Conservation (phyloP, 176 grass and related monocot species). For the Poa annua region DNA sequence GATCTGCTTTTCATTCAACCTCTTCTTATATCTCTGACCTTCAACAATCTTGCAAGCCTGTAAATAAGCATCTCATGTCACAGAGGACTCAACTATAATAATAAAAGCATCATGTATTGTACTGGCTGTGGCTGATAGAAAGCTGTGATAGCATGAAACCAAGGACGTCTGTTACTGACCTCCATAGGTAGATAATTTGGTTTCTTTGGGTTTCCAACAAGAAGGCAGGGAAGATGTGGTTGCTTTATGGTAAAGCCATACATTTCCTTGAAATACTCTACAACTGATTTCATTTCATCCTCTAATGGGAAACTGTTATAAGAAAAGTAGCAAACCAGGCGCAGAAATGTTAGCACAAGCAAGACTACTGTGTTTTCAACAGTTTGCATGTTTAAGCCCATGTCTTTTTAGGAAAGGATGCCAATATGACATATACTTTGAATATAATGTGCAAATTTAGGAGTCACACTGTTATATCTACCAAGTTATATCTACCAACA, state of each 20-base stretch:
- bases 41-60: slow-evolving; percentile 76
- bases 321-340: not conserved
- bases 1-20: slow-evolving; percentile 78
- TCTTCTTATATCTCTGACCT: slow-evolving; percentile 72
- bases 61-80: not conserved
- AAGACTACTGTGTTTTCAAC: slow-evolving; percentile 1
- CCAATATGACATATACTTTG: not conserved
- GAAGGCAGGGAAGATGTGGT: slow-evolving; percentile 66
- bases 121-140: not conserved
- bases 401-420: not conserved
- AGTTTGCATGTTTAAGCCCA: not conserved
- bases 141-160: not conserved
- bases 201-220: slow-evolving; percentile 80
- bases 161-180: not conserved
- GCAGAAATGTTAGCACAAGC: slow-evolving; percentile 31
- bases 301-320: slow-evolving; percentile 59
- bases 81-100: not conserved
- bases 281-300: slow-evolving; percentile 76
- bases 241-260: slow-evolving; percentile 78
- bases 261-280: slow-evolving; percentile 75
- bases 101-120: not conserved
- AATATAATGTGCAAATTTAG: not conserved
- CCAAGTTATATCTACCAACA: not conserved
- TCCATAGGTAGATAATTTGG: slow-evolving; percentile 69
- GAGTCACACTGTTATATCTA: not conserved